Evolutionary conservation across 2,329 filamentous ascomycete species (phyloP), one percentile per base, ranked within the genome.

Genomic region (Talaromyces sp.): DNA sequence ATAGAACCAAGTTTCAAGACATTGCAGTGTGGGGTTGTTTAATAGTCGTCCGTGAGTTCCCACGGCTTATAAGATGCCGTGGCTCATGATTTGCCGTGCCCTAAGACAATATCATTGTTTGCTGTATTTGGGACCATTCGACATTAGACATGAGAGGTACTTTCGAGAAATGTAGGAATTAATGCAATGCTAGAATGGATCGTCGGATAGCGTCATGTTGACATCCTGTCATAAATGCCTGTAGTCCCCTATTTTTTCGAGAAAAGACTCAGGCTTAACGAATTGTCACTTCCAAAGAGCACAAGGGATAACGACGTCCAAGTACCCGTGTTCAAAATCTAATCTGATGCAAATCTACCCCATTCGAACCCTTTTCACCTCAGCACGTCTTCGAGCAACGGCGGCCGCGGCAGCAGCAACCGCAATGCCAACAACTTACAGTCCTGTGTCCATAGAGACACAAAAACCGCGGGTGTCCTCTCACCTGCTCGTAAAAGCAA

Each of bases 401-500:
- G n/a, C 31, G 6, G 35, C 35, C 35, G 9, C 27, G 7, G 14
- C 50, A 6, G 41, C 41, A 43, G 27, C 50, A 19, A 19, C 41
- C 4, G 33, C 19, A n/a, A 64, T 64, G 62, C 47, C 62, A 22
- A 60, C 54, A 27, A 31, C 47, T 52, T 52, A 48, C 45, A 58
- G 54, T 16, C 54, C 62, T 16, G 62, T 64, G 43, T 39, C 54
- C 10, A 22, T 60, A 11, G 54, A 56, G 41, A 64, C 45, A 24
- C 54, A 59, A 27, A 56, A 41, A 24, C 56, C 54, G 4, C 52
- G 33, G 27, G 16, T 19, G 19, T 33, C 54, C 7, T 16, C 54
- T 39, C 31, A 48, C 7, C 16, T 59, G 11, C 31, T 59, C 7
- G 16, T 43, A 3, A 58, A 58, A 60, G 54, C 54, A 11, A 50